phyloP scores from a whole-genome alignment of 768 basidiomycete species.

The Leccinum barrowsii region DNA sequence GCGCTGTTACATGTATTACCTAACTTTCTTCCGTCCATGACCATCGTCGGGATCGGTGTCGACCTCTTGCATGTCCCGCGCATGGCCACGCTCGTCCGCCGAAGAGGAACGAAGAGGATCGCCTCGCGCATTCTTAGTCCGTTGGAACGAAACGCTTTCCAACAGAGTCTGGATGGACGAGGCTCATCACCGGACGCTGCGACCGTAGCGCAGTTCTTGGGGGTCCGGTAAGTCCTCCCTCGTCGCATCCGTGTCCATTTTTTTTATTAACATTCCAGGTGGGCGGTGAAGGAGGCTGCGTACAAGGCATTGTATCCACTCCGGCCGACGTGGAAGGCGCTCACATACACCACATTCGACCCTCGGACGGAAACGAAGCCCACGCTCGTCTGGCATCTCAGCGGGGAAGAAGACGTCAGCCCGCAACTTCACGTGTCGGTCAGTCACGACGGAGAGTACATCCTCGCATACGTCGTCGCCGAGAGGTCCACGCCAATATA shows the following conservation, averaged over 20 bases:
- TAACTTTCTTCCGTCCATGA: conserved; percentile 35
- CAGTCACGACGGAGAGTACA: conserved; percentile 81
- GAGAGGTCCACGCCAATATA: conserved; percentile 33
- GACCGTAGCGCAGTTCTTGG: conserved; percentile 48
- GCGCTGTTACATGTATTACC: not conserved
- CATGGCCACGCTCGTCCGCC: conserved; percentile 49
- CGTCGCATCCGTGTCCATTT: not conserved
- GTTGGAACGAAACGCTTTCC: conserved; percentile 38
- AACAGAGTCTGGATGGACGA: conserved; percentile 12
- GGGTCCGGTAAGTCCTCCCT: conserved; percentile 54
- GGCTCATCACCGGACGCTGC: not conserved
- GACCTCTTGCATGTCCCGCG: conserved; percentile 73
- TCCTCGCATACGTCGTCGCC: conserved; percentile 63
- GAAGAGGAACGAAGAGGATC: conserved; percentile 45
- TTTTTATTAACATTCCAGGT: conserved; percentile 41
- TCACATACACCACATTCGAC: conserved; percentile 45
- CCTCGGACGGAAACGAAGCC: conserved; percentile 40
- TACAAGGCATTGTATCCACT: conserved; percentile 82
- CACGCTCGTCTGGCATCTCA: conserved; percentile 31
- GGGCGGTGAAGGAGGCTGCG: conserved; percentile 81
- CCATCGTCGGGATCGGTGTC: conserved; percentile 71
- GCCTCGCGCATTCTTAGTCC: conserved; percentile 62
- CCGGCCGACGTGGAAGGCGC: conserved; percentile 70
- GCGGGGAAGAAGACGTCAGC: not conserved
- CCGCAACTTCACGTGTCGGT: conserved; percentile 61